phyloP scores from a whole-genome alignment of 306 rosid species.

The Cucumis hystrix region DNA sequence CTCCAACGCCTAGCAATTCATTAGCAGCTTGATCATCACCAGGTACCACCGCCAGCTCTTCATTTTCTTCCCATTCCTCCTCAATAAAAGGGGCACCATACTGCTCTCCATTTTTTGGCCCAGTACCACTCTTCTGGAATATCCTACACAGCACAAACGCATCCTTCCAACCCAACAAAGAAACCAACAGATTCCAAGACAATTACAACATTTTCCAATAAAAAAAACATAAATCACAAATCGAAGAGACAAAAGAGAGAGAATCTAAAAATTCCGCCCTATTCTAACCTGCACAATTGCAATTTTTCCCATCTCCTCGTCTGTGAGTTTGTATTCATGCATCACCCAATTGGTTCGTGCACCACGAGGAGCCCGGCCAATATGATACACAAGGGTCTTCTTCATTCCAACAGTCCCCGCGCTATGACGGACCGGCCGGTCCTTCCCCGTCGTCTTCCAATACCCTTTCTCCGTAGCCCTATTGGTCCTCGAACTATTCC shows the following conservation, averaged over 20 bases:
- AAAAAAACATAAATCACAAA: not conserved
- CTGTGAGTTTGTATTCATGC: conserved; percentile 71
- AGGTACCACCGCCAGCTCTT: conserved; percentile 15
- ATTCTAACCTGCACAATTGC: conserved; percentile 37
- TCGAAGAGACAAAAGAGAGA: not conserved
- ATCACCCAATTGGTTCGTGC: conserved; percentile 81
- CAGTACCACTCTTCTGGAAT: conserved; percentile 88
- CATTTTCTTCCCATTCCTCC: conserved; percentile 76
- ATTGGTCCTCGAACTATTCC: conserved; percentile 65
- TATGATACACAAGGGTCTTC: conserved; percentile 81
- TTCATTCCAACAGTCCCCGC: conserved; percentile 58
- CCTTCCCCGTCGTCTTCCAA: conserved; percentile 97
- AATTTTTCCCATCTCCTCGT: conserved; percentile 40
- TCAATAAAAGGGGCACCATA: conserved; percentile 89
- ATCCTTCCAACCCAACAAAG: conserved; percentile 44
- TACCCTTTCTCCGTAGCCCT: conserved; percentile 81
- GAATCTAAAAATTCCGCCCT: not conserved
- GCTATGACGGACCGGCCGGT: conserved; percentile 28
- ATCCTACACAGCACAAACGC: conserved; percentile 81
- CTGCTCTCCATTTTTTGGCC: conserved; percentile 89
- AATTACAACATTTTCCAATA: not conserved
- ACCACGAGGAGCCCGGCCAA: conserved; percentile 73
- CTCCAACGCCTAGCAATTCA: conserved; percentile 4
- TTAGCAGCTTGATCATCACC: conserved; percentile 12
- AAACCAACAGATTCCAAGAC: conserved; percentile 12